phyloP scores from a whole-genome alignment of 805 yeast species.

The Nakazawaea wickerhamii region DNA sequence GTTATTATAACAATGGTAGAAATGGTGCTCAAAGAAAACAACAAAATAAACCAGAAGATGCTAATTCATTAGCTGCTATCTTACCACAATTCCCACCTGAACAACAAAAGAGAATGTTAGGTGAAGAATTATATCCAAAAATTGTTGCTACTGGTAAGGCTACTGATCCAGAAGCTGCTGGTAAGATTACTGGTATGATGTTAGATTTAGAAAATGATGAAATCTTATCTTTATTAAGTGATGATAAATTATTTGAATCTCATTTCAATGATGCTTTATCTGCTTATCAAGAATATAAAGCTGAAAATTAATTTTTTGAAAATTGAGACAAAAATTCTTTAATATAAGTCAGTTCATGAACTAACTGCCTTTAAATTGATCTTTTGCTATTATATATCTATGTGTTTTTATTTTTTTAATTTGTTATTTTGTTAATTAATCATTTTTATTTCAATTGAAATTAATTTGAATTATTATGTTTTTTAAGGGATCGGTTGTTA shows the following conservation, averaged over 20 bases:
- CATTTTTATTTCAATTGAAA: background rate
- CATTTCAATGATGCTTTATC: conserved; percentile 92
- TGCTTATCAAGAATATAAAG: conserved; percentile 82
- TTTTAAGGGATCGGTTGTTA: conserved; percentile 9
- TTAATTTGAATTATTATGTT: no score
- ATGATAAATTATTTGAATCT: conserved; percentile 81
- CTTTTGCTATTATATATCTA: background rate
- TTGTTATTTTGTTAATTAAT: background rate
- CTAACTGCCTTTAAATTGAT: no score
- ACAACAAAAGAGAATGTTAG: conserved; percentile 95
- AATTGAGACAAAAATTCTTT: no score
- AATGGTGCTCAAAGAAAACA: conserved; percentile 22
- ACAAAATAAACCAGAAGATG: conserved; percentile 27
- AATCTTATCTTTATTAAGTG: conserved; percentile 82
- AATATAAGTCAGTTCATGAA: no score
- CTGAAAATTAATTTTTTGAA: conserved; percentile 18
- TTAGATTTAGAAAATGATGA: conserved; percentile 91
- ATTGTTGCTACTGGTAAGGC: conserved; percentile 83
- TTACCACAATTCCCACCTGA: conserved; percentile 68
- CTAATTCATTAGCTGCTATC: conserved; percentile 50
- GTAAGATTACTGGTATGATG: conserved; percentile 98
- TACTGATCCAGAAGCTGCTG: conserved; percentile 90
- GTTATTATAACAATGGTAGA: conserved; percentile 44
- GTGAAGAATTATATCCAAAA: conserved; percentile 95
- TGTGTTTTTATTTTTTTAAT: background rate